Percentiles rank a stretch among this genome's conserved stretches.
Evolutionary conservation across 2,329 filamentous ascomycete genomes (phyloP).

Genomic region (Chrysosporium keratinophilum): DNA sequence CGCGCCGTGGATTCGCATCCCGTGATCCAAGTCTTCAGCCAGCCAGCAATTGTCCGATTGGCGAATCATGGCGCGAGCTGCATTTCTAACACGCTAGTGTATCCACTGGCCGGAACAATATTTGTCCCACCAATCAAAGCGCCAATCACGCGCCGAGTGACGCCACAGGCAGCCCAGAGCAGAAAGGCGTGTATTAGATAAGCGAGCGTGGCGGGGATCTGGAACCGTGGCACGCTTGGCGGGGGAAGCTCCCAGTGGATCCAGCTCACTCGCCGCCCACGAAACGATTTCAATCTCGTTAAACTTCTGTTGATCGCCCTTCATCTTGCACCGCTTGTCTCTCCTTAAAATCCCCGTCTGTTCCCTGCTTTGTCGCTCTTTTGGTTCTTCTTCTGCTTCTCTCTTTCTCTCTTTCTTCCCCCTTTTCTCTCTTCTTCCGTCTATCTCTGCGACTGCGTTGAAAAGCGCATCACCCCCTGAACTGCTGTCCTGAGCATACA

Average conservation of each 20-base stretch:
- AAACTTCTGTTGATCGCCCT: conserved; percentile 1
- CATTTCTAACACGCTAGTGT: not conserved
- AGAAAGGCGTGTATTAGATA: not conserved
- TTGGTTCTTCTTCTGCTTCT: conserved; percentile 3
- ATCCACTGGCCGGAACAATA: not conserved
- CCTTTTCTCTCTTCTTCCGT: not conserved
- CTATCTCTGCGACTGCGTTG: not conserved
- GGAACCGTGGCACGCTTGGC: not conserved
- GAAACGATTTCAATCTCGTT: not conserved
- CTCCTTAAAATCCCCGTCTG: not conserved
- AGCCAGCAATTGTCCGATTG: no score
- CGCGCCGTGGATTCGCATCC: no score
- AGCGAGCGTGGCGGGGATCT: conserved; percentile 3
- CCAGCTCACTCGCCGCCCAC: conserved; percentile 1
- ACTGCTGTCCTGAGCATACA: not conserved
- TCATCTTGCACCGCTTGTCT: not conserved
- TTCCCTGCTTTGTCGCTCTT: conserved; percentile 2
- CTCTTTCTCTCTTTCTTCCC: conserved; percentile 7
- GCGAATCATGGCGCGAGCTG: not conserved
- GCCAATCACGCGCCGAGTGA: not conserved
- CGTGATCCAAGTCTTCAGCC: no score
- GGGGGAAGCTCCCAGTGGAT: not conserved
- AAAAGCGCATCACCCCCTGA: not conserved
- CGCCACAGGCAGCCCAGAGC: not conserved
- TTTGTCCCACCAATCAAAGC: not conserved